Base-by-base conservation (phyloP, 2,329 filamentous ascomycete genomes). In the Dichotomopilus funicola region DNA sequence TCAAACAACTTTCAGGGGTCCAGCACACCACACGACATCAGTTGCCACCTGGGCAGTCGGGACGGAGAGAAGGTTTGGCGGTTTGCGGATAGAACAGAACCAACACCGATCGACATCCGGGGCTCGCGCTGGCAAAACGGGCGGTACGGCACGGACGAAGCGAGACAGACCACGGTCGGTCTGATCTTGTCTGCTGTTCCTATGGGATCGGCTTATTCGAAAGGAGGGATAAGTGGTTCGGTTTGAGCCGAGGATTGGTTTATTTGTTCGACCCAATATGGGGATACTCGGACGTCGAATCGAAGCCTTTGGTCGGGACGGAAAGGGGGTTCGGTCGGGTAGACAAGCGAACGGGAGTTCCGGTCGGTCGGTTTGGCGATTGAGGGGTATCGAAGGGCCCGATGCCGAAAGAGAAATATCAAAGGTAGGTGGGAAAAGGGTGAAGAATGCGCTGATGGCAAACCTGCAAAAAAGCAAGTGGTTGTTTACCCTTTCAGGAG, bases 51-150 rank as follows among this genome's bases (percentile, higher is more conserved):
- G 37, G 54, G 45, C 50, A 31, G n/a, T 55, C 53, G 58, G 50
- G 47, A 54, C 47, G 49, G 31, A 27, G 19, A 27, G 19, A 27
- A 27, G 33, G 31, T 47, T 44, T 9, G 47, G 42, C 44, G 60
- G 51, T 53, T 61, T 56, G 53, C 47, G 34, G 48, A 54, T 40
- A 42, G 43, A 31, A 40, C 47, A 51, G 59, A 54, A 53, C 56
- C 53, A 56, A 48, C 49, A 41, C 50, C 53, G 50, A 63, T 61
- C 59, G 57, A 54, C 59, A 61, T 59, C 58, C 61, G 63, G 57
- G 47, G 35, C 40, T 44, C 49, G 42, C 54, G 51, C 36, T 13
- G 49, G 51, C 46, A 38, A 55, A 41, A 54, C 48, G 48, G 44
- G 42, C 40, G 13, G 54, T 27, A 27, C 19, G 40, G 44, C 40